phyloP scores from a whole-genome alignment of 768 basidiomycete species.

The Lactifluus hygrophoroides region DNA sequence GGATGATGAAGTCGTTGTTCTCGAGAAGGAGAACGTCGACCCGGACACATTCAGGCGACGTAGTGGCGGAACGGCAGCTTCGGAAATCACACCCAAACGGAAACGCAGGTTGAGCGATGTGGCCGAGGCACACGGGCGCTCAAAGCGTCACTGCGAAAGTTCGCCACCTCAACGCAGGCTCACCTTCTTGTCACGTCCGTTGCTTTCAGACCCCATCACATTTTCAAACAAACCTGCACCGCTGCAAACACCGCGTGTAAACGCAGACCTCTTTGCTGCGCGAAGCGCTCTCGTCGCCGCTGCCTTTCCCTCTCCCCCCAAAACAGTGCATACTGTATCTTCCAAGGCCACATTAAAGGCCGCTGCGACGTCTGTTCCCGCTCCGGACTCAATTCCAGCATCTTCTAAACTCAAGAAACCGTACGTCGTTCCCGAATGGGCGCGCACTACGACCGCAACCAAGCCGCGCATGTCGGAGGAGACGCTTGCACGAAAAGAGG shows the following conservation, averaged over 20 bases:
- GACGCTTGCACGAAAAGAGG: constrained; percentile 22
- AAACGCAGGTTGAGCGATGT: constrained; percentile 64
- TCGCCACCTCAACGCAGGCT: constrained; percentile 19
- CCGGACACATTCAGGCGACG: constrained; percentile 33
- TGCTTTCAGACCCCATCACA: constrained; percentile 18
- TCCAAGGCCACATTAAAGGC: background rate
- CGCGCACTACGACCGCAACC: constrained; percentile 55
- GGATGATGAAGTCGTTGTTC: constrained; percentile 51
- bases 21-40: constrained; percentile 70
- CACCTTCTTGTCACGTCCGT: constrained; percentile 14
- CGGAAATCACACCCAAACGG: constrained; percentile 22
- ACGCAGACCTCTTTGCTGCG: constrained; percentile 18
- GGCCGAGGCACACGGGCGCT: constrained; percentile 53
- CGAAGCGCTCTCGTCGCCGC: constrained; percentile 15
- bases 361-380: background rate
- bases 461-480: constrained; percentile 60
- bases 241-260: constrained; percentile 6
- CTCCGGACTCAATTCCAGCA: constrained; percentile 6
- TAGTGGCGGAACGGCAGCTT: constrained; percentile 23
- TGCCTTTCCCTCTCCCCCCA: constrained; percentile 14
- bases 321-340: background rate
- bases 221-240: background rate
- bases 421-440: constrained; percentile 64
- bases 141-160: constrained; percentile 30
- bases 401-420: constrained; percentile 28